Percentiles rank a stretch among this genome's conserved stretches.
phyloP scores from a whole-genome alignment of 768 basidiomycete species.

The Boletus speciosus region DNA sequence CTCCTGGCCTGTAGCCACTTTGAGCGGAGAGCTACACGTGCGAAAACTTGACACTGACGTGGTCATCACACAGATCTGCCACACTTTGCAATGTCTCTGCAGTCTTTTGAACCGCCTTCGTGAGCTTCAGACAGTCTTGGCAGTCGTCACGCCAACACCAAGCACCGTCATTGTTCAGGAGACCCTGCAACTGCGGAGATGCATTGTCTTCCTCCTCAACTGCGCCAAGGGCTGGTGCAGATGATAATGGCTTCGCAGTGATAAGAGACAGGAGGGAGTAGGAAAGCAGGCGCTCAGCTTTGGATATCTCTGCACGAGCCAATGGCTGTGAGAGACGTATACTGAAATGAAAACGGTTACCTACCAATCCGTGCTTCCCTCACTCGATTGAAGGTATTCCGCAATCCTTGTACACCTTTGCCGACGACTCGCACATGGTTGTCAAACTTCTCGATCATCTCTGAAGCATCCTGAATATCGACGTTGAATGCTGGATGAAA shows the following conservation, averaged over 20 bases:
- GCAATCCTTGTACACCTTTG: conserved; percentile 63
- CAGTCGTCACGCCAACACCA: conserved; percentile 89
- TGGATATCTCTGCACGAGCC: conserved; percentile 63
- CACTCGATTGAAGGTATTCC: conserved; percentile 57
- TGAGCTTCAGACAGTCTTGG: conserved; percentile 70
- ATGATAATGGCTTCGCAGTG: conserved; percentile 59
- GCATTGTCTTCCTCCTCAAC: conserved; percentile 46
- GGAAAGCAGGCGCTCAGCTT: conserved; percentile 68
- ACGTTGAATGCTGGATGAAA: conserved; percentile 86
- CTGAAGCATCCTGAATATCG: conserved; percentile 66
- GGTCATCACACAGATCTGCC: conserved; percentile 76
- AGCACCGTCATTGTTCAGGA: conserved; percentile 68
- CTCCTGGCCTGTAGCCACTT: conserved; percentile 54
- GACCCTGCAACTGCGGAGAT: conserved; percentile 44
- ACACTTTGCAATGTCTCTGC: conserved; percentile 70
- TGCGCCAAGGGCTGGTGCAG: conserved; percentile 44
- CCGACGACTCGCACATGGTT: conserved; percentile 63
- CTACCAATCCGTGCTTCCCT: conserved; percentile 68
- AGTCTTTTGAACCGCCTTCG: conserved; percentile 74
- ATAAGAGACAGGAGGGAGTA: conserved; percentile 73
- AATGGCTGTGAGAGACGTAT: not conserved
- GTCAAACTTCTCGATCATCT: conserved; percentile 58
- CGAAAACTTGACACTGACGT: conserved; percentile 46
- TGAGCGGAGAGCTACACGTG: conserved; percentile 5
- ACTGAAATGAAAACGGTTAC: conserved; percentile 13